A percentile compares a stretch with the other conserved stretches of the same genome.
phyloP scores from a whole-genome alignment of 2,329 filamentous ascomycete species.

The Colletotrichum lindemuthianum region DNA sequence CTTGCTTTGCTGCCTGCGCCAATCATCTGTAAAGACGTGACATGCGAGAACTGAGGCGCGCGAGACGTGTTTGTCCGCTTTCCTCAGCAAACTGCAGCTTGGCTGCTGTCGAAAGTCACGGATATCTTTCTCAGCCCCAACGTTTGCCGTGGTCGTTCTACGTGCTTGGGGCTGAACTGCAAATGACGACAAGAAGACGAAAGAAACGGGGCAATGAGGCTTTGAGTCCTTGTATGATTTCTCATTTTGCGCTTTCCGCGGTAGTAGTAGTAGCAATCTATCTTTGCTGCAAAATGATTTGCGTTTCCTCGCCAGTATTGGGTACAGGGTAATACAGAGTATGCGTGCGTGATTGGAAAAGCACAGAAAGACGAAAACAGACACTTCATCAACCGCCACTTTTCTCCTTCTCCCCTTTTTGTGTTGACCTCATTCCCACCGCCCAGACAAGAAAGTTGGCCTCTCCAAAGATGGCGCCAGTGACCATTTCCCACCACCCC shows the following conservation, averaged over 20 bases:
- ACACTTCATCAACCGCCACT: neutral
- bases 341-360: neutral
- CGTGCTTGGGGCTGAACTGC: too few relatives aligned
- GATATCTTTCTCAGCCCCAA: too few relatives aligned
- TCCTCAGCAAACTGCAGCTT: slow-evolving; percentile 3
- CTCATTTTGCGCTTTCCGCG: neutral
- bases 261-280: slow-evolving; percentile 7
- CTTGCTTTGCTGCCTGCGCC: neutral
- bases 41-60: too few relatives aligned
- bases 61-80: neutral
- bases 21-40: neutral
- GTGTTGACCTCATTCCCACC: slow-evolving; percentile 5
- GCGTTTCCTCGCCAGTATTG: slow-evolving; percentile 7
- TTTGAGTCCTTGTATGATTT: neutral
- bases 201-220: too few relatives aligned
- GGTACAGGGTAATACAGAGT: slow-evolving; percentile 3
- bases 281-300: slow-evolving; percentile 5
- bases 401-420: neutral
- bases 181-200: too few relatives aligned
- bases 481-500: too few relatives aligned
- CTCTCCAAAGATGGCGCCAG: neutral
- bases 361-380: neutral
- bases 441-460: neutral
- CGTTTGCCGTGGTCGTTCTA: too few relatives aligned
- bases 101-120: too few relatives aligned